Evolutionary conservation across 768 basidiomycete genomes (phyloP), one percentile per base, ranked within the genome.

Genomic region (Amanita jacksonii): DNA sequence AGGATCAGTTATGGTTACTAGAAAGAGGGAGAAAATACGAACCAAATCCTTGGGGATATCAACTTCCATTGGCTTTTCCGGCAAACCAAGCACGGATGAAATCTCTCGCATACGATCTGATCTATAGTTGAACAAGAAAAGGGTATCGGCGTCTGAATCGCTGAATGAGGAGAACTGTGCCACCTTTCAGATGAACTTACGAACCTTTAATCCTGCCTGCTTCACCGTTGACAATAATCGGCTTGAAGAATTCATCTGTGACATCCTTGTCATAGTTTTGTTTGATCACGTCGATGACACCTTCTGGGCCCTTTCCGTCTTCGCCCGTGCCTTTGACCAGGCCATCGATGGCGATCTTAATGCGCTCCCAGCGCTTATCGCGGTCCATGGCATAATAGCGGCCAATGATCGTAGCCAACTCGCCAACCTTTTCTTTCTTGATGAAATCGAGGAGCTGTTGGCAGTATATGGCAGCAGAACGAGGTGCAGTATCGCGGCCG

Each of bases 91-190:
- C 6, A 97, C 77, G 22, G 74, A 66, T n/a, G 67, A 73, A 49
- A 96, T 82, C 64, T 97, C 92, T 37, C 92, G 79, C 85, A 97
- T 89, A 42, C 93, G 82, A 61, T 97, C 92, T 0, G 92, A 93
- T 49, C 93, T 82, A 63, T 97, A 96, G 69, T 97, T 97, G 80
- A 94, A 97, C 67, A 87, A 80, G 75, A 94, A 96, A 3, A 97
- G 57, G 0, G 91, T 93, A 62, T 96, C 92, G 33, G 68, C 73
- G 46, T 90, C 89, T 89, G 51, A 6, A n/a, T n/a, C n/a, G n/a
- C n/a, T n/a, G 27, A 4, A 31, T 38, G 40, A 24, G 16, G 28
- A 46, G 15, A 19, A 8, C 24, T 36, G 36, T 47, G 8, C 38
- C 13, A 25, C 15, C 13, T 13, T 10, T 10, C 9, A 43, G 7